phyloP scores from a whole-genome alignment of 345 rosid genomes.

The Ailanthus altissimus region DNA sequence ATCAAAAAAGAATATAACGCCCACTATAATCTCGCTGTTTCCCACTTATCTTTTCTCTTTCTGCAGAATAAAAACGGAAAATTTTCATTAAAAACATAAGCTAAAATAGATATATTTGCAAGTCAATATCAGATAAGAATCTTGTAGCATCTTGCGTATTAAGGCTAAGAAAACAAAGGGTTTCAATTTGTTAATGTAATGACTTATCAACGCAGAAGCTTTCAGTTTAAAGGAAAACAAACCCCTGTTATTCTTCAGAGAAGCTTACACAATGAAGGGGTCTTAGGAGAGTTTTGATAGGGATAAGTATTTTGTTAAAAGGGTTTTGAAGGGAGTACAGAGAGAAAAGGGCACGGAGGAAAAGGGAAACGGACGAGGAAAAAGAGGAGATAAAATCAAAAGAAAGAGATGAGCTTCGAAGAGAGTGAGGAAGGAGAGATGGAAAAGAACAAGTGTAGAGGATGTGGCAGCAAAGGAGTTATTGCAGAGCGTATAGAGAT shows the following conservation, averaged over 20 bases:
- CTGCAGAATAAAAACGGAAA: conserved; percentile 18
- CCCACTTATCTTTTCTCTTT: conserved; percentile 13
- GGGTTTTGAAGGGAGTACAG: not conserved
- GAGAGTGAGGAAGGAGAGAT: conserved; percentile 29
- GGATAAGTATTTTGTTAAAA: not conserved
- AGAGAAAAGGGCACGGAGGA: not conserved
- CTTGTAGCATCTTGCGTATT: not conserved
- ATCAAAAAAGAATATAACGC: conserved; percentile 27
- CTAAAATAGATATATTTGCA: conserved; percentile 8
- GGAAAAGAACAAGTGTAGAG: conserved; percentile 37
- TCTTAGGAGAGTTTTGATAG: conserved; percentile 1
- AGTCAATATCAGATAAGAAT: not conserved
- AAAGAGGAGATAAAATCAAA: conserved; percentile 3
- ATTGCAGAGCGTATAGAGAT: conserved; percentile 69
- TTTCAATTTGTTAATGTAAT: not conserved
- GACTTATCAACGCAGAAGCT: not conserved
- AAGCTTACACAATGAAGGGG: not conserved
- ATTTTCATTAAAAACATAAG: not conserved
- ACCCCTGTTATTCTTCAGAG: no score
- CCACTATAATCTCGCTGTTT: conserved; percentile 22
- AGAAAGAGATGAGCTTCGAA: conserved; percentile 3
- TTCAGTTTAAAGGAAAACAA: no score
- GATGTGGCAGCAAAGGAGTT: conserved; percentile 60
- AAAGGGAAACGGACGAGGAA: conserved; percentile 15
- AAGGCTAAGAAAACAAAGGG: not conserved